These are phyloP conservation scores for Colletotrichum spaethianum DNA, from an alignment of 2,329 filamentous ascomycete species.

Conservation along the genomic window DNA sequence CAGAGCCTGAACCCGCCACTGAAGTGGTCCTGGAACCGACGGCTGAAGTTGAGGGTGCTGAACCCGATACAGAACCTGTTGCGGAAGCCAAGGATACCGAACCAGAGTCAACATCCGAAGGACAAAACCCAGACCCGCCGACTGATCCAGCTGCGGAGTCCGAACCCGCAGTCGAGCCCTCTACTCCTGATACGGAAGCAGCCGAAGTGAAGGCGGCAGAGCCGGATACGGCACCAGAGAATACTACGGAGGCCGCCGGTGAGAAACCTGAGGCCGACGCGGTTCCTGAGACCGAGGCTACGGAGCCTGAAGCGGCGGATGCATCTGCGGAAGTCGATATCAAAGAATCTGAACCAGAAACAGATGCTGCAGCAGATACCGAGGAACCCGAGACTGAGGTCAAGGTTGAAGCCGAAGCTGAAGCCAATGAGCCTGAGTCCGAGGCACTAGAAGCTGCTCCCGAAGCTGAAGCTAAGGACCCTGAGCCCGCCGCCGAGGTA, in stretches of 20 bases:
- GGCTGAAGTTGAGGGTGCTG: neutral
- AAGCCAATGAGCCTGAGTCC: neutral
- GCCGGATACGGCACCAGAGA: neutral
- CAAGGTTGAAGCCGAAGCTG: neutral
- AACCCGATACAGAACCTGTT: neutral
- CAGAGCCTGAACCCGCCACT: constrained; percentile 1
- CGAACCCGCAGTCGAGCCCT: neutral
- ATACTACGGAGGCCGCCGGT: neutral
- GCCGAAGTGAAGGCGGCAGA: neutral
- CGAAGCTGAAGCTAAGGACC: neutral
- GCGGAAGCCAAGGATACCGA: neutral
- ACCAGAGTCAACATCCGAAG: neutral
- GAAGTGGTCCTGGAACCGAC: neutral
- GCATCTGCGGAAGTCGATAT: neutral
- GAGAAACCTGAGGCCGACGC: neutral
- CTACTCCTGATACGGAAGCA: neutral
- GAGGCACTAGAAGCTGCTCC: neutral
- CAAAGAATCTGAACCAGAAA: neutral
- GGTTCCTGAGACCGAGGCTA: neutral
- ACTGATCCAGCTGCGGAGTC: neutral
- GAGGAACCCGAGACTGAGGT: neutral
- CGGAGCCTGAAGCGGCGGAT: neutral
- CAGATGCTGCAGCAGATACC: neutral
- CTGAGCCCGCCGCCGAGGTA: neutral
- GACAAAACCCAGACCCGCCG: neutral